A percentile compares a stretch with the other conserved stretches of the same genome.
Conservation (phyloP, 768 basidiomycete species). For the Rhodotorula taiwanensis region DNA sequence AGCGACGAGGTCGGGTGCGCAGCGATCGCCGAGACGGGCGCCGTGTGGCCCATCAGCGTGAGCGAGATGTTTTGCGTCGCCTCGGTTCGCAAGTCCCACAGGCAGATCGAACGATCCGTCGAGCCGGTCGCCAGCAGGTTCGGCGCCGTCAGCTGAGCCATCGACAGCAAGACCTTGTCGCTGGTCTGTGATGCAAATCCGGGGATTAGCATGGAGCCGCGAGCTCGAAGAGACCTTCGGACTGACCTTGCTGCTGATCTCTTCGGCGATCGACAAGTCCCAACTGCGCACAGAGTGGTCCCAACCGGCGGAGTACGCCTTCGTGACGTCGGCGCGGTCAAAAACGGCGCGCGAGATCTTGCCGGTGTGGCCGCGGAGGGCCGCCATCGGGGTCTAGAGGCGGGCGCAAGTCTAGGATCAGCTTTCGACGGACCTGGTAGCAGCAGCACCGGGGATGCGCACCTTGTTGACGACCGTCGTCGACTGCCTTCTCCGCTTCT, state of each 20-base stretch:
- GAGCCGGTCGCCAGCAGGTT: constrained; percentile 46
- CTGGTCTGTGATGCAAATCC: too few species aligned
- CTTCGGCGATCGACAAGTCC: constrained; percentile 66
- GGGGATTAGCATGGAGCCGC: too few species aligned
- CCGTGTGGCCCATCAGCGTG: constrained; percentile 44
- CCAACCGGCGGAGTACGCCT: constrained; percentile 73
- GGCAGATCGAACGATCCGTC: constrained; percentile 47
- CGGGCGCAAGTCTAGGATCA: neutral
- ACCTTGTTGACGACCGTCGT: constrained; percentile 52
- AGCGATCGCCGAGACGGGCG: constrained; percentile 45
- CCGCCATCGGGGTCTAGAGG: constrained; percentile 55
- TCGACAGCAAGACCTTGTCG: constrained; percentile 46
- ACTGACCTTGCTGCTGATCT: constrained; percentile 45
- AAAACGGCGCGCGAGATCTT: constrained; percentile 71
- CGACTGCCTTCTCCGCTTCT: constrained; percentile 60
- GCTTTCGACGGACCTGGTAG: too few species aligned
- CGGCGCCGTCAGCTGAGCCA: constrained; percentile 44
- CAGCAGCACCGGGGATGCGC: constrained; percentile 25
- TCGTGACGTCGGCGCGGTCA: constrained; percentile 33
- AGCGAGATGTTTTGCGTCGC: constrained; percentile 47
- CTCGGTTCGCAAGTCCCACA: constrained; percentile 46
- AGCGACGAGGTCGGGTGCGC: constrained; percentile 47
- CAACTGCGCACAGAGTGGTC: constrained; percentile 74
- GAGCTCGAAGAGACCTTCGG: too few species aligned
- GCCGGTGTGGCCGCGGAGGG: constrained; percentile 75